Percentiles rank a stretch among this genome's conserved stretches.
These are phyloP conservation scores for Zychaea mexicana DNA, from an alignment of 371 early-diverging fungal genomes.

Conservation along the genomic window DNA sequence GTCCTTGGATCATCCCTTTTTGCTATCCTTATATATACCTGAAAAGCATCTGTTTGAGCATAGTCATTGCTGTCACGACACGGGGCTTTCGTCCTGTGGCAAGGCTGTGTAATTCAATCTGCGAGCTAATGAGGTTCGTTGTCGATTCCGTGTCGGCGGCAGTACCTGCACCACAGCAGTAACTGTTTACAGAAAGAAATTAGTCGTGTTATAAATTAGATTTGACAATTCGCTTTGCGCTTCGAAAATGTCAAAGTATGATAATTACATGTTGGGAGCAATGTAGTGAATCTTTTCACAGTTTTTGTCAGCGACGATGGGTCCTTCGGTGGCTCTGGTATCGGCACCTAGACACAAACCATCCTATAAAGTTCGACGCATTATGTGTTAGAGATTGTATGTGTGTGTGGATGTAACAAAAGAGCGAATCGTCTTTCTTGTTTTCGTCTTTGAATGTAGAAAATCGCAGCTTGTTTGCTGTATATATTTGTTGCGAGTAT, in stretches of 20 bases:
- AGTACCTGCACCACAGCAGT: slow-evolving; percentile 99
- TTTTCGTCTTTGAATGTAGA: not conserved
- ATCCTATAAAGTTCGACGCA: slow-evolving; percentile 56
- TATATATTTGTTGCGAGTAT: no score
- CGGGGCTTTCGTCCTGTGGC: slow-evolving; percentile 89
- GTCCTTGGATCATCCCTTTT: not conserved
- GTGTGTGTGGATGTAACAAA: no score
- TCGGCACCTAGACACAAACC: slow-evolving; percentile 99
- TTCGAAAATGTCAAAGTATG: not conserved
- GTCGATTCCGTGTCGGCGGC: slow-evolving; percentile 99
- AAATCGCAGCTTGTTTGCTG: no score
- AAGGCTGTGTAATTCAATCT: slow-evolving; percentile 92
- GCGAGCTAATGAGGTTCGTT: slow-evolving; percentile 90
- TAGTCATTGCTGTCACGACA: slow-evolving; percentile 94
- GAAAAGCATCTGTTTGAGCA: slow-evolving; percentile 97
- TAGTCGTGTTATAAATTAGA: no score
- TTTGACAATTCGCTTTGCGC: no score
- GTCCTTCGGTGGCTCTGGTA: slow-evolving; percentile 98
- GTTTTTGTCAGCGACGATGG: slow-evolving; percentile 99
- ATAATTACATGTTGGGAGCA: slow-evolving; percentile 92
- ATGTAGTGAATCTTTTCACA: slow-evolving; percentile 99
- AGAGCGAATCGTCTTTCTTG: no score
- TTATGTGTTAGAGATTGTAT: no score
- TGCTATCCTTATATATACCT: slow-evolving; percentile 57
- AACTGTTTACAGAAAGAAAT: no score